A percentile compares a stretch with the other conserved stretches of the same genome.
Evolutionary conservation across 2,329 filamentous ascomycete genomes (phyloP).

Genomic region (Pleochaeta shiraiana): DNA sequence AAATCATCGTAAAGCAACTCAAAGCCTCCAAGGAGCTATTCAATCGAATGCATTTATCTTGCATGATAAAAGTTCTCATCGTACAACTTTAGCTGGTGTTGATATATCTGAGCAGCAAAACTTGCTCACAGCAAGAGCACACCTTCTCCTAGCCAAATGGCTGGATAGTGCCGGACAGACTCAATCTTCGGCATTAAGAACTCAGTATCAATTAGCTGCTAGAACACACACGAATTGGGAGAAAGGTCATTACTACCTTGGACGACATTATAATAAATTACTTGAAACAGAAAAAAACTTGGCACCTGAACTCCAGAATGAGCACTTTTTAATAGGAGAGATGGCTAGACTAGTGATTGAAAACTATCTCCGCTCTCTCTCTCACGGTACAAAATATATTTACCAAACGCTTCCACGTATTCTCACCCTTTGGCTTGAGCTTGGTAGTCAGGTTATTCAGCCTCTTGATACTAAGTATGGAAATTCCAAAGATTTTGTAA

Average conservation of each 20-base stretch:
- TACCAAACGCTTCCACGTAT: slow-evolving; percentile 87
- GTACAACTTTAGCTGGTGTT: slow-evolving; percentile 10
- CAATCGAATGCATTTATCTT: slow-evolving; percentile 50
- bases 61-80: slow-evolving; percentile 13
- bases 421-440: slow-evolving; percentile 82
- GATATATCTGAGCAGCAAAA: slow-evolving; percentile 25
- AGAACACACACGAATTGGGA: slow-evolving; percentile 58
- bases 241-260: slow-evolving; percentile 92
- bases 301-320: slow-evolving; percentile 52
- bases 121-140: slow-evolving; percentile 50
- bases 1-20: slow-evolving; percentile 85
- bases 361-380: slow-evolving; percentile 73
- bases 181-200: slow-evolving; percentile 54
- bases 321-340: slow-evolving; percentile 60
- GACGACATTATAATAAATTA: slow-evolving; percentile 92
- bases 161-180: slow-evolving; percentile 89
- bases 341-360: slow-evolving; percentile 76
- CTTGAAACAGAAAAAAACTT: slow-evolving; percentile 72
- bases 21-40: slow-evolving; percentile 73
- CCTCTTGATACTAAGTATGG: slow-evolving; percentile 26
- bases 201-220: slow-evolving; percentile 68
- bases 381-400: slow-evolving; percentile 82
- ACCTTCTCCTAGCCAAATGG: slow-evolving; percentile 89
- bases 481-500: slow-evolving; percentile 25
- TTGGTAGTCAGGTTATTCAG: slow-evolving; percentile 55